Conservation (phyloP, 208 protist genomes). For the Hexamita inflata region DNA sequence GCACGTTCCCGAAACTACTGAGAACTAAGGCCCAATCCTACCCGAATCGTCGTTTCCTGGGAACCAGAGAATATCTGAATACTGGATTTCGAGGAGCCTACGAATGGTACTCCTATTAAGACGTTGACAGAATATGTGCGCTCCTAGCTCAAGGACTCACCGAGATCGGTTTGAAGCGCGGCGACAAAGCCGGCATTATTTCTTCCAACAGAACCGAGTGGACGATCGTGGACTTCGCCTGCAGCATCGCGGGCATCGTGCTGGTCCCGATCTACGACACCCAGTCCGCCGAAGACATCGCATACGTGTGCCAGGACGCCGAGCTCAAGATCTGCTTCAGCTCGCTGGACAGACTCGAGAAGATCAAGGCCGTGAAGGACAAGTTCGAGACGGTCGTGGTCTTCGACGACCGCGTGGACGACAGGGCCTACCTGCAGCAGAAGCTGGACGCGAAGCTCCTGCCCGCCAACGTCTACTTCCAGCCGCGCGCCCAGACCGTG, state of each 20-base stretch:
- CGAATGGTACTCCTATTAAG: constrained; percentile 24
- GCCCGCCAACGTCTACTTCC: background rate
- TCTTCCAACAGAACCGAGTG: constrained; percentile 31
- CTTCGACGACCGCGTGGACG: constrained; percentile 25
- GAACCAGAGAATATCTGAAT: constrained; percentile 1
- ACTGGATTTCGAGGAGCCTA: background rate
- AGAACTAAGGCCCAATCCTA: background rate
- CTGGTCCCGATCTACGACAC: constrained; percentile 35
- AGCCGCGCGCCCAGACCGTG: too few relatives aligned
- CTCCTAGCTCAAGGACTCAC: background rate
- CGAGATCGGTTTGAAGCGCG: constrained; percentile 21
- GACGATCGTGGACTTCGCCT: constrained; percentile 34
- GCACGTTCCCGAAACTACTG: background rate
- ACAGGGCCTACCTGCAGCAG: background rate
- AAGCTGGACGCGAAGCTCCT: background rate
- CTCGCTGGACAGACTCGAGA: background rate
- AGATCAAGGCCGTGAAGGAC: background rate
- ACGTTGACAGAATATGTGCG: background rate
- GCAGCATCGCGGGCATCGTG: constrained; percentile 17
- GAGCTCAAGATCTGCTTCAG: constrained; percentile 6
- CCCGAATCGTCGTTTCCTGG: background rate
- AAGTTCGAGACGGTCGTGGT: constrained; percentile 59
- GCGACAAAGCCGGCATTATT: constrained; percentile 36
- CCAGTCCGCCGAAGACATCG: background rate
- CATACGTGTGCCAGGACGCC: constrained; percentile 13